Evolutionary conservation across 768 basidiomycete species (phyloP), one percentile per base, ranked within the genome.

Genomic region (Atractiella rhizophila): DNA sequence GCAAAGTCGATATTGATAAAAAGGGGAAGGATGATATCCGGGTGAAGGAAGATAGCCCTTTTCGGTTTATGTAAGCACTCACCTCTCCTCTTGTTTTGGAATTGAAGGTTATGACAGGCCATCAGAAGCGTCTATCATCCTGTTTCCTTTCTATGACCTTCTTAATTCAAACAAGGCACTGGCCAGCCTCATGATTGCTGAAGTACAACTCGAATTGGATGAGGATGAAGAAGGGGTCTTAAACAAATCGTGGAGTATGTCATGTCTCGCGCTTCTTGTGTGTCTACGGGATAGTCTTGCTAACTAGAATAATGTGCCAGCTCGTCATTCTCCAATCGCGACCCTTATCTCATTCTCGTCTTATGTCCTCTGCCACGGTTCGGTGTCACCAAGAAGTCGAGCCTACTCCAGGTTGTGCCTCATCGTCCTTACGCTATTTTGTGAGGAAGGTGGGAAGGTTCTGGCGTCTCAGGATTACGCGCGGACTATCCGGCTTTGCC

Each of bases 91-190:
- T 30, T 16, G 29, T 16, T 11, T 30, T 11, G 29, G 25, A 19
- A 28, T 28, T 33, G 33, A 40, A 5, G 28, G 25, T 8, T 35
- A 13, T 40, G 7, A 32, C 15, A 45, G 50, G 35, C 52, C 52
- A 13, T 40, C 44, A 0, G 38, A 44, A 15, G 27, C 36, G 25
- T 15, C 40, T 4, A 46, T 32, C 6, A 27, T 52, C 26, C 32
- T 52, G 13, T 24, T 52, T 4, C 44, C 51, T 19, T 45, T 54
- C 23, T 52, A 45, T 32, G 48, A 54, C 21, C 40, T 54, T 5
- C 21, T 51, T 13, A 48, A 47, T 26, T 33, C 40, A 33, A 54
- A 54, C 46, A 48, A 51, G 40, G 49, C 43, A 12, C 51, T 54
- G 35, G 29, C 37, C 12, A 13, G 19, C 4, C 28, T 49, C 13